A percentile compares a stretch with the other conserved stretches of the same genome.
Conservation (phyloP, 345 rosid genomes). For the Eutrema japonicum region DNA sequence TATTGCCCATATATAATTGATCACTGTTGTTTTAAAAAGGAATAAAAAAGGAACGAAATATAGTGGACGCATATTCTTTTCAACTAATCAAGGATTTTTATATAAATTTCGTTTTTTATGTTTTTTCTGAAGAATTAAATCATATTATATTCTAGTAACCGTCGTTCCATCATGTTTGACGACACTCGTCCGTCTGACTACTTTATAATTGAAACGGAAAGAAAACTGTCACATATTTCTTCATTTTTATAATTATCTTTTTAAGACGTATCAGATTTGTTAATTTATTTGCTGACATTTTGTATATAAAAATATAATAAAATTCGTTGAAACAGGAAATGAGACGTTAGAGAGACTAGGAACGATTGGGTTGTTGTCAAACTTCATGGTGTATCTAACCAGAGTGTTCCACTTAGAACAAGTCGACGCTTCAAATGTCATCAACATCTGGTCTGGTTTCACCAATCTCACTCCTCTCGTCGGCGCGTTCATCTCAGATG, state of each 20-base stretch:
- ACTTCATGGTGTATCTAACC: slow-evolving; percentile 68
- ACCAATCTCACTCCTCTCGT: slow-evolving; percentile 62
- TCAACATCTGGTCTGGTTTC: slow-evolving; percentile 66
- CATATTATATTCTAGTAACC: slow-evolving; percentile 28
- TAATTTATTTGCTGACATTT: neutral
- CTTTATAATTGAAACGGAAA: slow-evolving; percentile 6
- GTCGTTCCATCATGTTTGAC: slow-evolving; percentile 31
- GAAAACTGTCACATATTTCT: neutral
- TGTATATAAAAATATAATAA: neutral
- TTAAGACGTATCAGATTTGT: neutral
- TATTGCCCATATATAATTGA: neutral
- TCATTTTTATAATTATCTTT: neutral
- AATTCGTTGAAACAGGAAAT: slow-evolving; percentile 52
- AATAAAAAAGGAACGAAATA: neutral
- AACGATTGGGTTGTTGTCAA: slow-evolving; percentile 59
- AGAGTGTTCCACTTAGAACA: slow-evolving; percentile 61
- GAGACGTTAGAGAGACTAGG: slow-evolving; percentile 82
- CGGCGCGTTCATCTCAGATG: slow-evolving; percentile 73
- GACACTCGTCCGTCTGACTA: slow-evolving; percentile 18
- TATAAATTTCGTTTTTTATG: neutral
- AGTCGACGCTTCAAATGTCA: slow-evolving; percentile 57
- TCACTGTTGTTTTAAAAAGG: neutral
- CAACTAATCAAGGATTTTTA: neutral
- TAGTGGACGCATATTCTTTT: neutral
- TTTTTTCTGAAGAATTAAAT: neutral